Conservation (phyloP, 306 rosid species). For the Biancaea sappan region DNA sequence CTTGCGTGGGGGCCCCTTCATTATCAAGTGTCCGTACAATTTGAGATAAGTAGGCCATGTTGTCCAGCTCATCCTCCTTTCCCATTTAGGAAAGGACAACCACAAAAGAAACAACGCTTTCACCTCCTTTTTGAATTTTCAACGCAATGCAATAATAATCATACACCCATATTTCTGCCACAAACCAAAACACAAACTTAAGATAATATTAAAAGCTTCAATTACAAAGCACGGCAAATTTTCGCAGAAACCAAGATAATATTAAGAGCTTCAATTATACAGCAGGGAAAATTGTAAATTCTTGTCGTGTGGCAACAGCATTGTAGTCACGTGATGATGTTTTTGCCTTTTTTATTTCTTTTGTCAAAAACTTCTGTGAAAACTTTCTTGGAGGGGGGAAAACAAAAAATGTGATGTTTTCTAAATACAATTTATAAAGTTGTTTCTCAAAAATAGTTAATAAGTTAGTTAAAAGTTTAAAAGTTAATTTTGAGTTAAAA, state of each 20-base stretch:
- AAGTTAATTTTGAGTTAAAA: too few species aligned
- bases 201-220: not conserved
- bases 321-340: not conserved
- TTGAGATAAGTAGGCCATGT: slow-evolving; percentile 31
- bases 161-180: too few species aligned
- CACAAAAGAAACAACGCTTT: not conserved
- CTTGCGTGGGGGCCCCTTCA: slow-evolving; percentile 28
- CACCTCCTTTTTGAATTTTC: slow-evolving; percentile 7
- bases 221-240: too few species aligned
- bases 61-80: slow-evolving; percentile 40
- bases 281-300: not conserved
- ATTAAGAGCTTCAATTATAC: too few species aligned
- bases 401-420: too few species aligned
- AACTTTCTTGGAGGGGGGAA: too few species aligned
- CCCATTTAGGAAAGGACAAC: slow-evolving; percentile 45
- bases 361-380: not conserved
- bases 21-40: slow-evolving; percentile 26
- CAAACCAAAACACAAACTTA: too few species aligned
- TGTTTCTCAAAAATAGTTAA: too few species aligned
- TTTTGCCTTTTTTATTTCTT: not conserved
- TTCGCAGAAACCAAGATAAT: too few species aligned
- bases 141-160: slow-evolving; percentile 10
- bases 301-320: not conserved
- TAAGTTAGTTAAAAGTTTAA: too few species aligned
- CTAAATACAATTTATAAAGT: too few species aligned